Percentiles rank a stretch among this genome's conserved stretches.
These are phyloP conservation scores for Colletotrichum cuscutae DNA, from an alignment of 2,329 filamentous ascomycete species.

Conservation along the genomic window DNA sequence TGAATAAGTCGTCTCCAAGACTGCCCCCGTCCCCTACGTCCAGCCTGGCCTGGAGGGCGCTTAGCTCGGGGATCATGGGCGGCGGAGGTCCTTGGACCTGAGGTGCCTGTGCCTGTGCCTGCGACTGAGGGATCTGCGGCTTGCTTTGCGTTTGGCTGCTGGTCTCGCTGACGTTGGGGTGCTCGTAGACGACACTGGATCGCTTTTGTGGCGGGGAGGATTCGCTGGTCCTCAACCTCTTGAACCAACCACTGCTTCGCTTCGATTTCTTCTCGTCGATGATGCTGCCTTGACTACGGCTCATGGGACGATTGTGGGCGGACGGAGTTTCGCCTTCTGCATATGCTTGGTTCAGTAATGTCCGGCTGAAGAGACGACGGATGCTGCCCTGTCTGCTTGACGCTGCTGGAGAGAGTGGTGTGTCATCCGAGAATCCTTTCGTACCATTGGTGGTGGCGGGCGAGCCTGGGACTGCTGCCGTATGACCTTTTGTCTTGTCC, in stretches of 20 bases:
- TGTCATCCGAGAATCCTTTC: slow-evolving; percentile 62
- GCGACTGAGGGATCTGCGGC: not conserved
- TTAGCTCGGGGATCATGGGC: slow-evolving; percentile 70
- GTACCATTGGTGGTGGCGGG: slow-evolving; percentile 47
- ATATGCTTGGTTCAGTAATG: slow-evolving; percentile 64
- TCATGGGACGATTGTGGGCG: slow-evolving; percentile 58
- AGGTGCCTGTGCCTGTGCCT: slow-evolving; percentile 34
- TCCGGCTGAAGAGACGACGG: slow-evolving; percentile 66
- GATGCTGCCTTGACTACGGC: slow-evolving; percentile 60
- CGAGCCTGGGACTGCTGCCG: slow-evolving; percentile 31
- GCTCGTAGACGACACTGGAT: slow-evolving; percentile 54
- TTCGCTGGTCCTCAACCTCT: slow-evolving; percentile 58
- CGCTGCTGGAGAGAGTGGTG: slow-evolving; percentile 61
- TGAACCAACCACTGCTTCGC: slow-evolving; percentile 69
- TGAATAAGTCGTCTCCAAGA: slow-evolving; percentile 66
- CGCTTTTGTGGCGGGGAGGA: slow-evolving; percentile 48
- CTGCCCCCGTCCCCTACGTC: slow-evolving; percentile 55
- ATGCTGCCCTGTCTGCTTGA: slow-evolving; percentile 66
- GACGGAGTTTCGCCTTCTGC: slow-evolving; percentile 58
- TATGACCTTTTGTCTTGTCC: slow-evolving; percentile 37
- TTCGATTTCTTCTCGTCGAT: slow-evolving; percentile 64
- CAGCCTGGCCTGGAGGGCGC: slow-evolving; percentile 60
- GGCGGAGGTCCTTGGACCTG: slow-evolving; percentile 59
- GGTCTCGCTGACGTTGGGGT: slow-evolving; percentile 40
- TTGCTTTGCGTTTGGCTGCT: slow-evolving; percentile 39